Evolutionary conservation across 768 basidiomycete species (phyloP).

Genomic region (Clathrus columnatus): DNA sequence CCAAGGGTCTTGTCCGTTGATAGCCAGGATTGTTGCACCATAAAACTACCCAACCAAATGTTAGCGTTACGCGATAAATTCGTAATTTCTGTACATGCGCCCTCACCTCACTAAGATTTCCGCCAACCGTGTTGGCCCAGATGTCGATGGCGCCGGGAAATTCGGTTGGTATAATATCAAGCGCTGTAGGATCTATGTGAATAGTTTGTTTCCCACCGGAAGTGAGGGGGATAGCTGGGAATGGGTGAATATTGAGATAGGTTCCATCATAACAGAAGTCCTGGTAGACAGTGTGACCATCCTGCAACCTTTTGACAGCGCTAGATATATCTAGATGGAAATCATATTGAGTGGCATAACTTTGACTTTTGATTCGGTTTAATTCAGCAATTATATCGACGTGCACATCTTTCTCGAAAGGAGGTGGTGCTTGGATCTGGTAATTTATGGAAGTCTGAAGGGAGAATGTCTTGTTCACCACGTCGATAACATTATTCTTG

Average conservation of each 20-base stretch:
- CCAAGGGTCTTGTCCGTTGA: conserved; percentile 44
- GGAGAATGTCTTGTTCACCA: conserved; percentile 46
- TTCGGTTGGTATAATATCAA: conserved; percentile 30
- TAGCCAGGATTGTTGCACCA: conserved; percentile 46
- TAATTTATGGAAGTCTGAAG: conserved; percentile 60
- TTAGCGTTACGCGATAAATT: not conserved
- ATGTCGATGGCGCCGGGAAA: conserved; percentile 33
- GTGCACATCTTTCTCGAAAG: conserved; percentile 46
- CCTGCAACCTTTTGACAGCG: conserved; percentile 45
- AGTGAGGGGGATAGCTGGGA: conserved; percentile 35
- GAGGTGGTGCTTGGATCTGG: conserved; percentile 43
- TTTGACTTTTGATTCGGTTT: conserved; percentile 33
- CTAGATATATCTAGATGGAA: conserved; percentile 47
- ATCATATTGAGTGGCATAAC: conserved; percentile 44
- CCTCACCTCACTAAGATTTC: conserved; percentile 5
- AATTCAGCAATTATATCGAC: conserved; percentile 46
- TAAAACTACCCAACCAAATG: conserved; percentile 19
- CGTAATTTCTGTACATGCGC: not conserved
- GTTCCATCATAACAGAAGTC: conserved; percentile 43
- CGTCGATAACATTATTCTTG: conserved; percentile 50
- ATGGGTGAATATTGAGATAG: not conserved
- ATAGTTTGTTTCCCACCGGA: conserved; percentile 38
- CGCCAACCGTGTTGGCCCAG: conserved; percentile 23
- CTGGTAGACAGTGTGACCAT: conserved; percentile 50
- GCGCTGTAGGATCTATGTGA: conserved; percentile 46